These are phyloP conservation scores for Fusarium chaquense DNA, from an alignment of 2,329 filamentous ascomycete genomes.

Conservation along the genomic window DNA sequence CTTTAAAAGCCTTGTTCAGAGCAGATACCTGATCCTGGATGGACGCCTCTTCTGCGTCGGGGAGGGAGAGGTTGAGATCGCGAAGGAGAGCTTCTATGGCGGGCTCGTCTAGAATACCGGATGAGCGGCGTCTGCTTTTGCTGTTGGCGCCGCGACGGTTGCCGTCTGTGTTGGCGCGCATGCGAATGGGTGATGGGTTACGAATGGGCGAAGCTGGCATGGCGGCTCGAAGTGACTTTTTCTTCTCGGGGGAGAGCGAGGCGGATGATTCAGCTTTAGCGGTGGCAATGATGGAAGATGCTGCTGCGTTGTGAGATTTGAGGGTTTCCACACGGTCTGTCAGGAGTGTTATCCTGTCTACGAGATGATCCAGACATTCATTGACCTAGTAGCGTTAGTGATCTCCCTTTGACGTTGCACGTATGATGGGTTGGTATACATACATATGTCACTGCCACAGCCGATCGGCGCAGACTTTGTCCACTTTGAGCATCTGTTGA, in stretches of 20 bases:
- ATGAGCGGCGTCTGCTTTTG: conserved; percentile 51
- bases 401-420: accelerated
- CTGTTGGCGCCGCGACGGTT: conserved; percentile 29
- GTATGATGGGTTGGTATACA: conserved; percentile 51
- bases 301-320: conserved; percentile 60
- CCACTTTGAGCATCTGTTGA: conserved; percentile 59
- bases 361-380: conserved; percentile 64
- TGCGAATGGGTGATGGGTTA: conserved; percentile 53
- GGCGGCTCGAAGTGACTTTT: conserved; percentile 40
- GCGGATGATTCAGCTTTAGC: conserved; percentile 59
- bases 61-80: conserved; percentile 59
- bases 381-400: conserved; percentile 58
- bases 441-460: conserved; percentile 65
- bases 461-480: conserved; percentile 59
- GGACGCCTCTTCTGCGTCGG: conserved; percentile 49
- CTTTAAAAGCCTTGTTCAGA: conserved; percentile 54
- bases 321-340: conserved; percentile 58
- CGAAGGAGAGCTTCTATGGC: conserved; percentile 63
- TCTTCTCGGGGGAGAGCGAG: conserved; percentile 38
- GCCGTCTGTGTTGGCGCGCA: conserved; percentile 48
- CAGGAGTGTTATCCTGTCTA: conserved; percentile 60
- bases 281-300: conserved; percentile 55
- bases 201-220: conserved; percentile 54
- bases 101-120: conserved; percentile 53
- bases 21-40: conserved; percentile 46